These are phyloP conservation scores for Colletotrichum scovillei DNA, from an alignment of 2,329 filamentous ascomycete genomes.

Conservation along the genomic window DNA sequence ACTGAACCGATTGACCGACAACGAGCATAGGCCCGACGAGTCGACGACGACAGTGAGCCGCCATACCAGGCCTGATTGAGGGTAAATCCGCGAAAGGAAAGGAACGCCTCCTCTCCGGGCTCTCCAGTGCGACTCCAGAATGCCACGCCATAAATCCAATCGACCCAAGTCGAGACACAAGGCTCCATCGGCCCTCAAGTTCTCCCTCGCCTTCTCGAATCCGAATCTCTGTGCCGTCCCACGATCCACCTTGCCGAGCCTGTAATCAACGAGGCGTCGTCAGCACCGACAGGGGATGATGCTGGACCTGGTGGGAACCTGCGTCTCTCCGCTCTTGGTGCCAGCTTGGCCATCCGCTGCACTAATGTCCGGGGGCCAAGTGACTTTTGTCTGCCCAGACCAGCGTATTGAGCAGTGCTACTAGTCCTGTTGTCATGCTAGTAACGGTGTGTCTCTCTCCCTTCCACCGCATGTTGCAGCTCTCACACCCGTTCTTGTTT, in stretches of 20 bases:
- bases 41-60: background rate
- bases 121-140: background rate
- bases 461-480: slow-evolving; percentile 11
- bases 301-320: slow-evolving; percentile 22
- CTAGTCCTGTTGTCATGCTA: background rate
- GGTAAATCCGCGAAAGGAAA: background rate
- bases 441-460: slow-evolving; percentile 9
- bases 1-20: background rate
- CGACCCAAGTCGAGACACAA: slow-evolving; percentile 4
- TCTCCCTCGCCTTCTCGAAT: slow-evolving; percentile 24
- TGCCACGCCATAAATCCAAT: slow-evolving; percentile 3
- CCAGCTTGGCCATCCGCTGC: slow-evolving; percentile 30
- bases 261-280: slow-evolving; percentile 35
- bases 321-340: slow-evolving; percentile 30
- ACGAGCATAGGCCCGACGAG: background rate
- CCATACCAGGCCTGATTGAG: background rate
- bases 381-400: background rate
- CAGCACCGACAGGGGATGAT: slow-evolving; percentile 26
- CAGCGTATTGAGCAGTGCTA: background rate
- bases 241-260: slow-evolving; percentile 33
- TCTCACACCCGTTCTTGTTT: slow-evolving; percentile 12
- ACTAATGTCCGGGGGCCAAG: background rate
- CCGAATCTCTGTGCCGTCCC: slow-evolving; percentile 14
- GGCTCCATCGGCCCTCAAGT: background rate
- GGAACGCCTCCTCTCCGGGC: background rate